Conservation (phyloP, 768 basidiomycete species). For the Rhodotorula sphaerocarpa region DNA sequence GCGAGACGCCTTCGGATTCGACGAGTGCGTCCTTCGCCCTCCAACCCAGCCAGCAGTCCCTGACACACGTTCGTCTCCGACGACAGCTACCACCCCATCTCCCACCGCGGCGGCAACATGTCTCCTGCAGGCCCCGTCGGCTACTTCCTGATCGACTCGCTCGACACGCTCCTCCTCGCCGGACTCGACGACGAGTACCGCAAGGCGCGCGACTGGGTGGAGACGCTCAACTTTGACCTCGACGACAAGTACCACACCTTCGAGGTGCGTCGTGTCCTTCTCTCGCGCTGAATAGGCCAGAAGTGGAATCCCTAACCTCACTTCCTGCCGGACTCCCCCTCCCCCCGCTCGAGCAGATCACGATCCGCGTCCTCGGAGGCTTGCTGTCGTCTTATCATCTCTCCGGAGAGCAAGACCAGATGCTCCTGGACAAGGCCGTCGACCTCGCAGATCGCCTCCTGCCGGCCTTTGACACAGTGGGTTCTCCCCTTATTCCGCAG, state of each 20-base stretch:
- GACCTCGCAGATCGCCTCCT: conserved; percentile 83
- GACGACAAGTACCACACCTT: conserved; percentile 79
- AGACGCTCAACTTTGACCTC: conserved; percentile 61
- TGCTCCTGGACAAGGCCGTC: conserved; percentile 66
- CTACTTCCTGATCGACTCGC: conserved; percentile 55
- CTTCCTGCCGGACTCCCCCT: too few relatives aligned
- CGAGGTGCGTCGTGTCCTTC: conserved; percentile 59
- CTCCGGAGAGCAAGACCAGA: conserved; percentile 51
- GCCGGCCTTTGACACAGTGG: conserved; percentile 63
- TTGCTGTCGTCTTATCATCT: conserved; percentile 78
- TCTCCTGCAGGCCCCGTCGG: conserved; percentile 58
- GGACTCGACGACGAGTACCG: conserved; percentile 69
- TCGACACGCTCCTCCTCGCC: conserved; percentile 79
- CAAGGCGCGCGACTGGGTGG: conserved; percentile 69
- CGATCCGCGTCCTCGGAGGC: conserved; percentile 84
- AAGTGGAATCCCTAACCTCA: too few relatives aligned
- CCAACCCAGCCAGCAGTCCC: neutral
- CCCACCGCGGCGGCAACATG: conserved; percentile 65
- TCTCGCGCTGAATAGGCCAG: neutral
- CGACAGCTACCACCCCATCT: conserved; percentile 70
- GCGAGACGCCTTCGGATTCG: conserved; percentile 78
- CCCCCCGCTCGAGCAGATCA: conserved; percentile 54
- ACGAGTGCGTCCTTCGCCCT: conserved; percentile 46
- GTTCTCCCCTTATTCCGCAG: neutral
- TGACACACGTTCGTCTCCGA: neutral